These are phyloP conservation scores for Cnidoscolus chayamansa DNA, from an alignment of 441 rosid genomes.

Conservation along the genomic window DNA sequence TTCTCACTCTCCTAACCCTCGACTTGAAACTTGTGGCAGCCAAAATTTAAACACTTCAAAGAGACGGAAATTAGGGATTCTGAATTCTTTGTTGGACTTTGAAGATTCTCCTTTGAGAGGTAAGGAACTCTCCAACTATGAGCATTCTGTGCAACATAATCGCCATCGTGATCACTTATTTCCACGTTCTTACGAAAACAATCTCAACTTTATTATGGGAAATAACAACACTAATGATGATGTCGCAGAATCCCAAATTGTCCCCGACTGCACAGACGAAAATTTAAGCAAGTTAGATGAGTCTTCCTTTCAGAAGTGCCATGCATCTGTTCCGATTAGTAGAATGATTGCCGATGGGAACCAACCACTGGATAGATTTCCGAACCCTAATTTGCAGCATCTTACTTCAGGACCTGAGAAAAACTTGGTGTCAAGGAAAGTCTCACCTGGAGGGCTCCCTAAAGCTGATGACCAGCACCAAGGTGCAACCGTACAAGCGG, in stretches of 20 bases:
- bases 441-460: conserved; percentile 20
- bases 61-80: conserved; percentile 14
- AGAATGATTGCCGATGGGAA: conserved; percentile 2
- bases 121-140: background rate
- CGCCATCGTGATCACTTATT: conserved; percentile 10
- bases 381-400: conserved; percentile 7
- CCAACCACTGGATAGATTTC: background rate
- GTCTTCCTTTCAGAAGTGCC: conserved; percentile 4
- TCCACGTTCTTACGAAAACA: conserved; percentile 6
- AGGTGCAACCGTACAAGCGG: conserved; percentile 8
- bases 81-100: conserved; percentile 12
- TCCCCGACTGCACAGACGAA: conserved; percentile 28
- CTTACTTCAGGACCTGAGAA: conserved; percentile 7
- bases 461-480: background rate
- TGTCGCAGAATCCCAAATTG: conserved; percentile 33
- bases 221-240: conserved; percentile 1
- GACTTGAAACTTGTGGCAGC: background rate
- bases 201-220: background rate
- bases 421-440: conserved; percentile 2
- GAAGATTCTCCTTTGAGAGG: background rate
- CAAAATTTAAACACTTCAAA: conserved; percentile 5
- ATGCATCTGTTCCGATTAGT: conserved; percentile 8
- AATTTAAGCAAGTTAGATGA: background rate
- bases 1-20: background rate
- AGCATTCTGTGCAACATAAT: background rate